phyloP scores from a whole-genome alignment of 495 filamentous ascomycete genomes.

The Aspergillus affinis region DNA sequence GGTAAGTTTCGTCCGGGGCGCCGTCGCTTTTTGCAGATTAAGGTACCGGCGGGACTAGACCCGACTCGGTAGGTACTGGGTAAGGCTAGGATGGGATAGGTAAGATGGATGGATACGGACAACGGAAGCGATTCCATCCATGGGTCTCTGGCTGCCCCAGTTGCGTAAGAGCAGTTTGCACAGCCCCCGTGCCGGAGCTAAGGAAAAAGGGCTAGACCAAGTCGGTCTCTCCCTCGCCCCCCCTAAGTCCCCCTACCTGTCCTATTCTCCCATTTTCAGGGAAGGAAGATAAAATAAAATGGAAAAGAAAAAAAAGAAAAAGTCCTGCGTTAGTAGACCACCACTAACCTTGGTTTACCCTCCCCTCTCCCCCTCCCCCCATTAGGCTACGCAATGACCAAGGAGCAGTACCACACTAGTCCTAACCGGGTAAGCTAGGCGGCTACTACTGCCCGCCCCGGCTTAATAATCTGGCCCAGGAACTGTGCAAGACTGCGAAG shows the following conservation, averaged over 20 bases:
- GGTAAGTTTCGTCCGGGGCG: too few species aligned
- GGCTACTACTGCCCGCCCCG: not conserved
- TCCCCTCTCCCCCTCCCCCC: too few species aligned
- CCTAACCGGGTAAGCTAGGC: not conserved
- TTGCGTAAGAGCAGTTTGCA: slow-evolving; percentile 34
- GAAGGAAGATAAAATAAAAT: not conserved
- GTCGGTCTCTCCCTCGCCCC: not conserved
- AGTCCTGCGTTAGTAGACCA: too few species aligned
- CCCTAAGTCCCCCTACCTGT: not conserved
- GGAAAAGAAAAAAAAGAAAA: not conserved
- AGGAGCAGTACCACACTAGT: too few species aligned
- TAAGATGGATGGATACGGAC: not conserved
- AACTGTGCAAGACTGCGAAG: slow-evolving; percentile 13
- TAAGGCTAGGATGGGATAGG: slow-evolving; percentile 1
- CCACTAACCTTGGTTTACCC: not conserved
- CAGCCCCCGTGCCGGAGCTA: slow-evolving; percentile 33
- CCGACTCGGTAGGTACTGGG: not conserved
- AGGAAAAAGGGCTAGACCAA: slow-evolving; percentile 14
- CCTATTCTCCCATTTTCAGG: not conserved
- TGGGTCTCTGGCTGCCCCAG: slow-evolving; percentile 15
- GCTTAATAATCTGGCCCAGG: slow-evolving; percentile 15
- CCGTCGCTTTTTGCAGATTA: not conserved
- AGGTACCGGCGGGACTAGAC: not conserved
- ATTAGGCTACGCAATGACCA: not conserved
- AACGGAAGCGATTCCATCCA: slow-evolving; percentile 4